Conservation (phyloP, 805 yeast species). For the Scheffersomyces amazonensis region DNA sequence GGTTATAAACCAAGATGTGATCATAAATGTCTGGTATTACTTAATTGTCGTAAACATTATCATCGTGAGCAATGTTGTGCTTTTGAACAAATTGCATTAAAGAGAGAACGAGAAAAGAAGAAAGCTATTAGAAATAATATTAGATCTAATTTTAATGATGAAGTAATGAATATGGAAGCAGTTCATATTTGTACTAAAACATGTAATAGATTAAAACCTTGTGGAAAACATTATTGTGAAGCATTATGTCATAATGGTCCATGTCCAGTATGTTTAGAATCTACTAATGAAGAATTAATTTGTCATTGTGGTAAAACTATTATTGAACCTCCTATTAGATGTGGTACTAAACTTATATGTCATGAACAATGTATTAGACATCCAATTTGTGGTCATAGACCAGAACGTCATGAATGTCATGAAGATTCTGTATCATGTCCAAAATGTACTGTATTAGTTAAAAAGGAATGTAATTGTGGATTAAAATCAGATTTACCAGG, state of each 20-base stretch:
- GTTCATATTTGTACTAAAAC: conserved; percentile 67
- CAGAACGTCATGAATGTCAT: conserved; percentile 75
- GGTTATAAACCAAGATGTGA: conserved; percentile 60
- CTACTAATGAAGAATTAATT: conserved; percentile 72
- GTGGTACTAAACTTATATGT: conserved; percentile 71
- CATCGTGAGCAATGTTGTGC: conserved; percentile 71
- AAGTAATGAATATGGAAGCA: conserved; percentile 63
- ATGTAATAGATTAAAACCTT: conserved; percentile 60
- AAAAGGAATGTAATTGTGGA: conserved; percentile 64
- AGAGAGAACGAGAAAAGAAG: conserved; percentile 51
- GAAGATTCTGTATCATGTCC: conserved; percentile 65
- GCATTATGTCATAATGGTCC: conserved; percentile 77
- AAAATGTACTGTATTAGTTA: conserved; percentile 61
- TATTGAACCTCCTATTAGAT: conserved; percentile 77
- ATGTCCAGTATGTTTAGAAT: conserved; percentile 77
- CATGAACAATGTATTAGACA: conserved; percentile 59
- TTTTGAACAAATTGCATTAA: conserved; percentile 58
- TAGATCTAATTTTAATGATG: conserved; percentile 32
- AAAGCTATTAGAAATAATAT: conserved; percentile 48
- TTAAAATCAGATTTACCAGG: conserved; percentile 48
- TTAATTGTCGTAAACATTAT: conserved; percentile 79
- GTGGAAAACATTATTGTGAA: conserved; percentile 63
- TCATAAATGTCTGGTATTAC: conserved; percentile 68
- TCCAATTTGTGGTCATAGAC: conserved; percentile 66
- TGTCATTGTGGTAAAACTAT: conserved; percentile 82